Evolutionary conservation across 192 early-diverging fungal genomes (phyloP).

Genomic region (Paraglomus brasilianum): DNA sequence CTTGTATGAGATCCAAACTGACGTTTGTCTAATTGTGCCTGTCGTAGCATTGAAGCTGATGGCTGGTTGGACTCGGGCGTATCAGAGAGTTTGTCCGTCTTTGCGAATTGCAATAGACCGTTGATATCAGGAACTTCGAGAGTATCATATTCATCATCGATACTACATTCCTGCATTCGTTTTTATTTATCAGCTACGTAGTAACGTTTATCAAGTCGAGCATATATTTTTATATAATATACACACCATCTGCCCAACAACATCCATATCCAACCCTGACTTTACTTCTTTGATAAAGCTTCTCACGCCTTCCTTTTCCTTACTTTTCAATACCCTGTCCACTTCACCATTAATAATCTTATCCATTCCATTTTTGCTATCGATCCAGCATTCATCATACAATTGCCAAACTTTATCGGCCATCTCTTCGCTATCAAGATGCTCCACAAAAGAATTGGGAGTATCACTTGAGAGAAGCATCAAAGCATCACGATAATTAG

Average conservation of each 20-base stretch:
- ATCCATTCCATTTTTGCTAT: neutral
- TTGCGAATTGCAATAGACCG: neutral
- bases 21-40: too few species aligned
- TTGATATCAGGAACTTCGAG: neutral
- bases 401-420: neutral
- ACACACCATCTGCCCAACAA: neutral
- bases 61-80: too few species aligned
- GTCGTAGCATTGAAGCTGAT: too few species aligned
- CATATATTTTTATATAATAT: neutral
- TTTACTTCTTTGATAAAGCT: neutral
- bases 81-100: neutral
- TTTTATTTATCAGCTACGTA: neutral
- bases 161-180: neutral
- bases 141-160: conserved; percentile 3
- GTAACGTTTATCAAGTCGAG: neutral
- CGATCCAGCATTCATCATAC: neutral
- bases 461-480: neutral
- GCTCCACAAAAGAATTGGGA: neutral
- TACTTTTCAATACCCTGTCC: neutral
- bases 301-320: neutral
- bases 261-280: neutral
- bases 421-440: neutral
- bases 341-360: conserved; percentile 11
- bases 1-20: too few species aligned
- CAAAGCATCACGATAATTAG: conserved; percentile 19